phyloP scores from a whole-genome alignment of 192 early-diverging fungal species.

The Helicostylum pulchrum region DNA sequence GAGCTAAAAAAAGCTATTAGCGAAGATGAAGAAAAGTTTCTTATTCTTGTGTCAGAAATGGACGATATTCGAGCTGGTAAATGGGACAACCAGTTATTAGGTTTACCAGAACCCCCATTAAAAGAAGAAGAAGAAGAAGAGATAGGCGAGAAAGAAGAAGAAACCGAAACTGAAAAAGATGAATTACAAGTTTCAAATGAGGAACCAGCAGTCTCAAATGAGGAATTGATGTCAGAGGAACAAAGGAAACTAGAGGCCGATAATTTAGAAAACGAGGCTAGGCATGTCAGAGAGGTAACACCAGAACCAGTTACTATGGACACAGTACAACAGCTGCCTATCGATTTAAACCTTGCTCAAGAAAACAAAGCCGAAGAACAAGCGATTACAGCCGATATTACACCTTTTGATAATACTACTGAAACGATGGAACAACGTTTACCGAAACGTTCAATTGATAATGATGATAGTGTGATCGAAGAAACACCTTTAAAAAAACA shows the following conservation, averaged over 20 bases:
- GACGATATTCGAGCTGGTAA: conserved; percentile 62
- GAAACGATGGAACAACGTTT: no score
- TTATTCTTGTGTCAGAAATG: conserved; percentile 52
- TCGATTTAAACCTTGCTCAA: no score
- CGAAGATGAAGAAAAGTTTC: conserved; percentile 53
- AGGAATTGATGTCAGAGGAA: not conserved
- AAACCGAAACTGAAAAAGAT: not conserved
- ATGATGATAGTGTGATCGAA: no score
- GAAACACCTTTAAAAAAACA: not conserved
- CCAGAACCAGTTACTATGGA: not conserved
- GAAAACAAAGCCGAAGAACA: no score
- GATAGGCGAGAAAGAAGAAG: not conserved
- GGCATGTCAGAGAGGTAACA: not conserved
- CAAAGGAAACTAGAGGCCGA: not conserved
- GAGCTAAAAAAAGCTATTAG: conserved; percentile 54
- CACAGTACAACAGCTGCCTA: no score
- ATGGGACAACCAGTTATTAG: conserved; percentile 34
- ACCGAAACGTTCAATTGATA: no score
- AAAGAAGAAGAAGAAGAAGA: not conserved
- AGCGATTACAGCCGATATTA: no score
- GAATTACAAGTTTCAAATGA: not conserved
- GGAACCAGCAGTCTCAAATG: not conserved
- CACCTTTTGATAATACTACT: no score
- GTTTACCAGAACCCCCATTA: not conserved
- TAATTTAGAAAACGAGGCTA: not conserved